Percentiles rank a stretch among this genome's conserved stretches.
Conservation (phyloP, 805 yeast species). For the Yarrowia sp. region DNA sequence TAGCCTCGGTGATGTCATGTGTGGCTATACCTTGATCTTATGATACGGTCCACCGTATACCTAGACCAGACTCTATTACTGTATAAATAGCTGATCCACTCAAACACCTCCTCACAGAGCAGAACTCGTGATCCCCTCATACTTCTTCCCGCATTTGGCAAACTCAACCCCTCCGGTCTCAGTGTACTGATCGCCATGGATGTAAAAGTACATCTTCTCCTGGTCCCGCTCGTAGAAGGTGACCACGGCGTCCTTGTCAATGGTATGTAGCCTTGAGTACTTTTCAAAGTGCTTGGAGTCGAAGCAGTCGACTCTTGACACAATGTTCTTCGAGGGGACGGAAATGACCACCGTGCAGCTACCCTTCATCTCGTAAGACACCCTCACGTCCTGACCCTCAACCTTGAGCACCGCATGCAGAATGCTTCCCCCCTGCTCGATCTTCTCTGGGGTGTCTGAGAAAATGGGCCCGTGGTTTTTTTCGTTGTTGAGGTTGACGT, state of each 20-base stretch:
- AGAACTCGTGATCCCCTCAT: slow-evolving; percentile 6
- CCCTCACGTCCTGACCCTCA: not conserved
- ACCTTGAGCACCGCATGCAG: slow-evolving; percentile 2
- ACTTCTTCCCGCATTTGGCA: slow-evolving; percentile 5
- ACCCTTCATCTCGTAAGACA: not conserved
- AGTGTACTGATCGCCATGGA: slow-evolving; percentile 5
- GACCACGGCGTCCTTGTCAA: not conserved
- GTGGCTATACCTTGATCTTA: too few species aligned
- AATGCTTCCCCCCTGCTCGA: slow-evolving; percentile 1
- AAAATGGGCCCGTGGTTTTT: not conserved
- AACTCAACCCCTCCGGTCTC: slow-evolving; percentile 14
- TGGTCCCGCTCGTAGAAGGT: slow-evolving; percentile 1
- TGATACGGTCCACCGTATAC: too few species aligned
- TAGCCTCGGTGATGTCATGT: too few species aligned
- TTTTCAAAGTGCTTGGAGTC: slow-evolving; percentile 8
- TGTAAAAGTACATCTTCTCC: not conserved
- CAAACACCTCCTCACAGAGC: not conserved
- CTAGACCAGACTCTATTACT: too few species aligned
- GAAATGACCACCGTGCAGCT: not conserved
- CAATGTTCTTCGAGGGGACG: not conserved
- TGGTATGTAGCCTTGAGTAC: not conserved
- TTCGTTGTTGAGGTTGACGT: not conserved
- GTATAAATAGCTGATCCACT: too few species aligned
- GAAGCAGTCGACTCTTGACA: not conserved
- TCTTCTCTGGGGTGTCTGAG: not conserved